Percentiles rank a stretch among this genome's conserved stretches.
These are phyloP conservation scores for Prunella vulgaris DNA, from an alignment of 257 asterid species.

Conservation along the genomic window DNA sequence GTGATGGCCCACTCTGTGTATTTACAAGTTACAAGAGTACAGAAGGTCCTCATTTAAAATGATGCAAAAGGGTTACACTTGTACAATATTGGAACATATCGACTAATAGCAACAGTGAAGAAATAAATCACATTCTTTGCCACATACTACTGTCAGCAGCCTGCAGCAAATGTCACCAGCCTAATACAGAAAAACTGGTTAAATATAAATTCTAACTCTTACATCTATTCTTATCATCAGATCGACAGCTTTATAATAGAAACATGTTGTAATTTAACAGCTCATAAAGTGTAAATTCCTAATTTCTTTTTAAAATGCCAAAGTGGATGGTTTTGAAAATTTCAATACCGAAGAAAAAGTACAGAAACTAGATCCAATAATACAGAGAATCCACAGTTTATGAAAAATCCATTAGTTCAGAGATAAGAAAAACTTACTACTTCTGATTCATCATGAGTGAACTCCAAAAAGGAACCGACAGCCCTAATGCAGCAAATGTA, in stretches of 20 bases:
- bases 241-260: background rate
- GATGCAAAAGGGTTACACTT: background rate
- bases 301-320: background rate
- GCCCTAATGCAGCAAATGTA: constrained; percentile 65
- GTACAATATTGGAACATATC: background rate
- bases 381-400: background rate
- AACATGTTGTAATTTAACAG: background rate
- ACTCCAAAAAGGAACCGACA: constrained; percentile 98
- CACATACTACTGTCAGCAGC: background rate
- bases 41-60: too few relatives aligned
- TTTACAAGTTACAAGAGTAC: background rate
- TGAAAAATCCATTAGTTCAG: constrained; percentile 1
- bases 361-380: constrained; percentile 1
- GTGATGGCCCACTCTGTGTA: background rate
- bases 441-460: constrained; percentile 82
- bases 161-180: constrained; percentile 5
- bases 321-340: background rate
- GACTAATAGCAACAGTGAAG: background rate
- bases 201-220: background rate
- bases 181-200: background rate
- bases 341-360: background rate
- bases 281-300: background rate
- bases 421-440: constrained; percentile 60
- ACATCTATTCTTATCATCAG: background rate
- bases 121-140: background rate